Conservation (phyloP, 108 stramenopile genomes). For the Fistulifera pelliculosa region DNA sequence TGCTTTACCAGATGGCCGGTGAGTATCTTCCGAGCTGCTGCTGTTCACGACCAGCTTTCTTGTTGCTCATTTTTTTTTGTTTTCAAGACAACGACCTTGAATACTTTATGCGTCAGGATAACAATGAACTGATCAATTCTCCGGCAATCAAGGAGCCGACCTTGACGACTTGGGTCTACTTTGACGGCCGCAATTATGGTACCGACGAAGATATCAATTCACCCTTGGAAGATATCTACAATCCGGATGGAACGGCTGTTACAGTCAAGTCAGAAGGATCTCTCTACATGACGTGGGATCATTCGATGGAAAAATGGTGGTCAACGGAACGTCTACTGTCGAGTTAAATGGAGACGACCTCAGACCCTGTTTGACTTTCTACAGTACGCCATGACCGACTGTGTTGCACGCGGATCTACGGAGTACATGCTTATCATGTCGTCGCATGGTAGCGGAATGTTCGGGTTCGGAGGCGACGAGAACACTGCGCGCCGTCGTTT, state of each 20-base stretch:
- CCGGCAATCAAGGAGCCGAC: slow-evolving; percentile 1
- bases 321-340: background rate
- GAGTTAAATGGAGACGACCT: slow-evolving; percentile 9
- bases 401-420: slow-evolving; percentile 10
- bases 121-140: slow-evolving; percentile 14
- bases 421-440: slow-evolving; percentile 16
- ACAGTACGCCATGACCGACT: slow-evolving; percentile 8
- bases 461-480: slow-evolving; percentile 25
- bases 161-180: slow-evolving; percentile 21
- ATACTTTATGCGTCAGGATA: slow-evolving; percentile 24
- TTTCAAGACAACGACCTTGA: slow-evolving; percentile 19
- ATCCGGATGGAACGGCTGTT: slow-evolving; percentile 10
- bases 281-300: slow-evolving; percentile 7
- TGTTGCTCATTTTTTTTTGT: background rate
- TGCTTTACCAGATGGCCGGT: slow-evolving; percentile 25
- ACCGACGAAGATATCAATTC: slow-evolving; percentile 7
- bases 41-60: background rate
- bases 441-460: slow-evolving; percentile 18
- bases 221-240: slow-evolving; percentile 12
- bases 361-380: slow-evolving; percentile 11
- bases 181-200: slow-evolving; percentile 7
- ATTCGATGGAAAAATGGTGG: background rate
- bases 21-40: background rate
- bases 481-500: slow-evolving; percentile 4
- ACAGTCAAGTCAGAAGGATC: background rate